Evolutionary conservation across 495 filamentous ascomycete genomes (phyloP), one percentile per base, ranked within the genome.

Genomic region (Penicillium cosmopolitanum): DNA sequence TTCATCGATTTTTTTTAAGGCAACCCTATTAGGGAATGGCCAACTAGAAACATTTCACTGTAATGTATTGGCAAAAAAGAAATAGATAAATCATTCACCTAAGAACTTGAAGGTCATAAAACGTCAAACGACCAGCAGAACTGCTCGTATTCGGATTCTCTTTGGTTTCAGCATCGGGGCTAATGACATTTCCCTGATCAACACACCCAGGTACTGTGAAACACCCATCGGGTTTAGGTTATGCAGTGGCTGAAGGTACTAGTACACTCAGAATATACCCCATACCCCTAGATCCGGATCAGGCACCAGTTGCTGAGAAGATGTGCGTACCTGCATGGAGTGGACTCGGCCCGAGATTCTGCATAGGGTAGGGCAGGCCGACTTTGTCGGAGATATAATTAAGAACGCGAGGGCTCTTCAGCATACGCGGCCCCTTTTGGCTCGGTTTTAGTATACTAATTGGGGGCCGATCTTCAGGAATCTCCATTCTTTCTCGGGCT

Each of bases 341-440:
- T 44, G 42, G 42, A 18, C 42, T 54, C 57, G 57, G 51, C 51
- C 44, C 50, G 34, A 54, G 43, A 50, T 54, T 54, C 57, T 42
- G 21, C 7, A 54, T 60, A 28, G 19, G 51, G 57, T 11, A 60
- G 7, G 19, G 13, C 34, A 28, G 34, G 19, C 51, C 57, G 57
- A 60, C 42, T 5, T 18, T 12, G 10, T 11, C 12, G 38, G 42
- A 31, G 7, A 11, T 52, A 52, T 9, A 28, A 10, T 52, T 15
- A 38, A 16, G 16, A 44, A 44, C 35, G 16, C 33, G 18, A 35
- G 42, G 21, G 35, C 13, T 34, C 35, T 12, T 10, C 11, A 25
- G 38, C 7, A 42, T 23, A 40, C 51, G 51, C 34, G 51, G 51
- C 51, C 34, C 21, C 42, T n/a, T 43, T 42, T 36, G 10, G 15